These are phyloP conservation scores for Carpinus viminea DNA, from an alignment of 306 rosid genomes.

Conservation along the genomic window DNA sequence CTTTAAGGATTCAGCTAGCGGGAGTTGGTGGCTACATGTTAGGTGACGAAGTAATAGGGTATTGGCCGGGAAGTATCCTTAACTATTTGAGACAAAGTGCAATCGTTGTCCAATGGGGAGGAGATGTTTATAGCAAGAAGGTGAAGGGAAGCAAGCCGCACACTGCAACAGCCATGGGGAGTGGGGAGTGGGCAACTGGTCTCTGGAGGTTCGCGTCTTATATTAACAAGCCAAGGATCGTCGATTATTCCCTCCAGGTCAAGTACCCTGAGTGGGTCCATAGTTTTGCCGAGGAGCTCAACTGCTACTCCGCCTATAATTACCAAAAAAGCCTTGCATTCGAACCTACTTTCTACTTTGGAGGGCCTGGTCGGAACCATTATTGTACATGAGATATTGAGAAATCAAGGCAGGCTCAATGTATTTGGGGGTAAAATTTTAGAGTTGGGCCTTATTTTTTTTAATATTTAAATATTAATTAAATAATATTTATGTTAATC, in stretches of 20 bases:
- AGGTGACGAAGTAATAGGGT: conserved; percentile 36
- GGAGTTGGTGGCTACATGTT: conserved; percentile 65
- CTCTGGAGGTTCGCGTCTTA: conserved; percentile 32
- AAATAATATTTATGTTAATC: too few relatives aligned
- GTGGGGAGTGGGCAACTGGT: conserved; percentile 41
- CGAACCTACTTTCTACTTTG: conserved; percentile 56
- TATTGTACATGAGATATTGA: background rate
- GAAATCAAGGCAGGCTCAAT: too few relatives aligned
- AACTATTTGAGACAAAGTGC: conserved; percentile 31
- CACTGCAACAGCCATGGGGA: conserved; percentile 66
- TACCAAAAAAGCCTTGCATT: background rate
- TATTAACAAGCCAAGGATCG: conserved; percentile 37
- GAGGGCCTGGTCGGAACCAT: conserved; percentile 51
- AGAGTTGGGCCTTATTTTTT: too few relatives aligned
- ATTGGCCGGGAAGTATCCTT: conserved; percentile 48
- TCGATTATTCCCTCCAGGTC: conserved; percentile 40
- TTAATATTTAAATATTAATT: too few relatives aligned
- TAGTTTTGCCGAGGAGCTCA: conserved; percentile 24
- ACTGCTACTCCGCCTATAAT: conserved; percentile 46
- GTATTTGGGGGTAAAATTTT: too few relatives aligned
- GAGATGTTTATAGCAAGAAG: conserved; percentile 52
- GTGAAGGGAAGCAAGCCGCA: conserved; percentile 44
- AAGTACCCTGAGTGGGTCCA: conserved; percentile 47
- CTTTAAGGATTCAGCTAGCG: conserved; percentile 32
- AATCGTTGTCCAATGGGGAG: conserved; percentile 63